Conservation (phyloP, 2,329 filamentous ascomycete genomes). For the Penicillium palitans region DNA sequence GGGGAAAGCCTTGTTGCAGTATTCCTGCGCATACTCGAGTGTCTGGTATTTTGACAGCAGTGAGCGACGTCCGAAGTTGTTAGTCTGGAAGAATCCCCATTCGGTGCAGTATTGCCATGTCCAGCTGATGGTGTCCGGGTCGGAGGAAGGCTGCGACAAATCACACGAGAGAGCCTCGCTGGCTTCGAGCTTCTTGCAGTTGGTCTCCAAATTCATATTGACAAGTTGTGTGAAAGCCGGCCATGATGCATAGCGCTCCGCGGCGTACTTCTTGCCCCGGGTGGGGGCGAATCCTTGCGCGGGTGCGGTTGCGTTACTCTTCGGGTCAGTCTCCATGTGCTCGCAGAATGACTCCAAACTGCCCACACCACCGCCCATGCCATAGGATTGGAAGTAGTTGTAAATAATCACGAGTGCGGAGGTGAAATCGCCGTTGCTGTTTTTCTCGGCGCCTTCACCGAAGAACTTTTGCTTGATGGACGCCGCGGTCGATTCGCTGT, state of each 20-base stretch:
- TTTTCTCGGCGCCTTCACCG: conserved; percentile 48
- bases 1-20: conserved; percentile 53
- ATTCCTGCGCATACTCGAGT: conserved; percentile 45
- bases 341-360: conserved; percentile 48
- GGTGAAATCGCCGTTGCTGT: conserved; percentile 51
- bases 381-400: conserved; percentile 48
- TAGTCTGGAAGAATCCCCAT: conserved; percentile 53
- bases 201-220: conserved; percentile 43
- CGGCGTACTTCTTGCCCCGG: conserved; percentile 44
- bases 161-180: conserved; percentile 37
- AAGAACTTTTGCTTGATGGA: conserved; percentile 52
- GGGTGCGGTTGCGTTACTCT: conserved; percentile 38
- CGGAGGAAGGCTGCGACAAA: conserved; percentile 35
- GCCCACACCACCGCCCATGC: conserved; percentile 40
- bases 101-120: conserved; percentile 56
- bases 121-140: conserved; percentile 47
- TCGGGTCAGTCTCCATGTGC: conserved; percentile 47
- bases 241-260: conserved; percentile 46
- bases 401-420: conserved; percentile 45
- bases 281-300: conserved; percentile 44
- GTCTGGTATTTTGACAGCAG: conserved; percentile 51
- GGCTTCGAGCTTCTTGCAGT: conserved; percentile 39
- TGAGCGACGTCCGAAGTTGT: conserved; percentile 51
- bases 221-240: conserved; percentile 39
- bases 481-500: conserved; percentile 34